Percentiles rank a stretch among this genome's conserved stretches.
phyloP scores from a whole-genome alignment of 331 rosid species.

The Stylosanthes scabra region DNA sequence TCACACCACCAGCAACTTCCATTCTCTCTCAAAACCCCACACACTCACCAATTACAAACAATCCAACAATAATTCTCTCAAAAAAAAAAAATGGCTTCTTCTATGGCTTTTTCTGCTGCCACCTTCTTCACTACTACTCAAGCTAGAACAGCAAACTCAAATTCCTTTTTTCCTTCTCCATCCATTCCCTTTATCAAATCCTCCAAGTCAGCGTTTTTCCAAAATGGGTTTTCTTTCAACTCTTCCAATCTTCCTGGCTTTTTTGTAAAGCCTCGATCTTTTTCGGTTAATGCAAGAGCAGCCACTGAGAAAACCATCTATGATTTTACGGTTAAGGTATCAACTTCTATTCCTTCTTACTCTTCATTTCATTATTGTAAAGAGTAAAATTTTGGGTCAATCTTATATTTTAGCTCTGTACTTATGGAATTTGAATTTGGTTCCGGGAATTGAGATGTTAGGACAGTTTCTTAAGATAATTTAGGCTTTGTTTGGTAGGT shows the following conservation, averaged over 20 bases:
- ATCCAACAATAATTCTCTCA: neutral
- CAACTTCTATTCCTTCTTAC: neutral
- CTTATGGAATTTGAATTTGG: conserved; percentile 27
- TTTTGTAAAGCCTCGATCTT: conserved; percentile 50
- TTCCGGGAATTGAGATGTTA: neutral
- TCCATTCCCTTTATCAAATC: conserved; percentile 57
- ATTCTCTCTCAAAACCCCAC: neutral
- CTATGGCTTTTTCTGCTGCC: conserved; percentile 61
- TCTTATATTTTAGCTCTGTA: neutral
- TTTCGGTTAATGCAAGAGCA: conserved; percentile 75
- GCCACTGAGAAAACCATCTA: conserved; percentile 78
- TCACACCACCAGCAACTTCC: neutral
- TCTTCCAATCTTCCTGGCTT: conserved; percentile 45
- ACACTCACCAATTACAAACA: neutral
- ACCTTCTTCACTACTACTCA: conserved; percentile 49
- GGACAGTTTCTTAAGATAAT: neutral
- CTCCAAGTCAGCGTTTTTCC: conserved; percentile 62
- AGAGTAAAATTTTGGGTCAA: neutral
- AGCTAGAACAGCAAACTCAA: conserved; percentile 37
- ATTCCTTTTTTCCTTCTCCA: conserved; percentile 39
- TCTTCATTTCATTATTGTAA: neutral
- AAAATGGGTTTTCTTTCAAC: conserved; percentile 45
- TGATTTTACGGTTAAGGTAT: conserved; percentile 90
- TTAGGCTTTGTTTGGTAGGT: neutral
- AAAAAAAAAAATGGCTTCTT: conserved; percentile 44